These are phyloP conservation scores for Arachis stenosperma DNA, from an alignment of 306 rosid species.

Conservation along the genomic window DNA sequence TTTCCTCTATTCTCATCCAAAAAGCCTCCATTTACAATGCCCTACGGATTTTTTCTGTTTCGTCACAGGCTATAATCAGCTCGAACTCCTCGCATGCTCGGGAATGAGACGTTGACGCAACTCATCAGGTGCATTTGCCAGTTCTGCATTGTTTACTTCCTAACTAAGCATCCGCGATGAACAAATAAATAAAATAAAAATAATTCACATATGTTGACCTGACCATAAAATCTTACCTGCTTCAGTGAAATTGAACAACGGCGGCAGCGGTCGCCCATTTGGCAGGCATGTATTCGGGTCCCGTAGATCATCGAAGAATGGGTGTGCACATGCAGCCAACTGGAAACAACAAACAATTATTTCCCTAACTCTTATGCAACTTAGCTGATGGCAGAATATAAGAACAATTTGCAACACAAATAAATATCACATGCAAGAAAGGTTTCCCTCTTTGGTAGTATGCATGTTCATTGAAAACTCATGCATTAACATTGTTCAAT, in stretches of 20 bases:
- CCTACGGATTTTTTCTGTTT: slow-evolving; percentile 1
- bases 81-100: slow-evolving; percentile 58
- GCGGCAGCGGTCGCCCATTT: slow-evolving; percentile 74
- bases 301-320: slow-evolving; percentile 81
- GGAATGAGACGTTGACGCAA: slow-evolving; percentile 75
- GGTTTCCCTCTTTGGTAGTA: background rate
- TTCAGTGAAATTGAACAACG: slow-evolving; percentile 79
- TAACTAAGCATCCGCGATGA: slow-evolving; percentile 33
- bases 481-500: no score
- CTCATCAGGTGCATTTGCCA: slow-evolving; percentile 69
- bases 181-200: background rate
- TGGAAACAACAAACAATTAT: slow-evolving; percentile 41
- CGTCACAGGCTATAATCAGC: background rate
- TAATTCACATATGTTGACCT: background rate
- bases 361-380: background rate
- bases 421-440: slow-evolving; percentile 9
- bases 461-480: no score
- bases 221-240: slow-evolving; percentile 55
- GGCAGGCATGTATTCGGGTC: slow-evolving; percentile 71
- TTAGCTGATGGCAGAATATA: no score
- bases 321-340: slow-evolving; percentile 95
- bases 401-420: background rate
- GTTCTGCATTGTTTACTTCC: slow-evolving; percentile 51
- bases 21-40: slow-evolving; percentile 39
- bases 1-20: slow-evolving; percentile 40